A percentile compares a stretch with the other conserved stretches of the same genome.
Evolutionary conservation across 768 basidiomycete species (phyloP).

Genomic region (Serendipita sp.): DNA sequence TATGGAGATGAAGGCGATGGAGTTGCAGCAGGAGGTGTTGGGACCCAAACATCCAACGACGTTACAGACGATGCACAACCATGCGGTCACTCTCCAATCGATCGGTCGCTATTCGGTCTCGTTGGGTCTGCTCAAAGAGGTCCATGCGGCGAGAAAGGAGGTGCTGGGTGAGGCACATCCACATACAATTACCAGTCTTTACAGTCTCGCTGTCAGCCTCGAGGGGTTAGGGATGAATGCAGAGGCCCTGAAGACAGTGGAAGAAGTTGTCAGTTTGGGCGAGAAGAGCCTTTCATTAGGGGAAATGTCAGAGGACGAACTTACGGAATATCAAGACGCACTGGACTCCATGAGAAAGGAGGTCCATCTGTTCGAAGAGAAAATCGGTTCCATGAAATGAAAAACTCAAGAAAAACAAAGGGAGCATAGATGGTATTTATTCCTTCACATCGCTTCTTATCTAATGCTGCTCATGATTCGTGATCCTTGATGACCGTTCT

Average conservation of each 20-base stretch:
- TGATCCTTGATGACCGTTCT: too few relatives aligned
- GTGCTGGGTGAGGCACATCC: neutral
- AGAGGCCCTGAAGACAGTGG: neutral
- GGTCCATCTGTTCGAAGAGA: constrained; percentile 1
- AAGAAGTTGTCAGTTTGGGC: neutral
- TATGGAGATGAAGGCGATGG: neutral
- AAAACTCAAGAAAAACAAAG: too few relatives aligned
- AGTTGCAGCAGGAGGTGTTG: neutral
- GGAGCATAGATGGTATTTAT: too few relatives aligned
- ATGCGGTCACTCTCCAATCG: too few relatives aligned
- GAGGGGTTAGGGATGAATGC: neutral
- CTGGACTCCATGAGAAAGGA: neutral
- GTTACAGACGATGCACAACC: too few relatives aligned
- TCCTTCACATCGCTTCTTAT: too few relatives aligned
- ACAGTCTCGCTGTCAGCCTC: neutral
- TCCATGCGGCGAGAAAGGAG: neutral
- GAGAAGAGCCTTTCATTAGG: neutral
- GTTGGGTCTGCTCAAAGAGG: neutral
- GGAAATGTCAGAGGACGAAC: neutral
- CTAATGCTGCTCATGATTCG: too few relatives aligned
- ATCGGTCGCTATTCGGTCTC: too few relatives aligned
- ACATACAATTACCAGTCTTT: neutral
- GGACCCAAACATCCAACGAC: neutral
- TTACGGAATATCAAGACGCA: neutral
- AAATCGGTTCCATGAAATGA: neutral